Conservation (phyloP, 768 basidiomycete genomes). For the Leucosporidium creatinivorum region DNA sequence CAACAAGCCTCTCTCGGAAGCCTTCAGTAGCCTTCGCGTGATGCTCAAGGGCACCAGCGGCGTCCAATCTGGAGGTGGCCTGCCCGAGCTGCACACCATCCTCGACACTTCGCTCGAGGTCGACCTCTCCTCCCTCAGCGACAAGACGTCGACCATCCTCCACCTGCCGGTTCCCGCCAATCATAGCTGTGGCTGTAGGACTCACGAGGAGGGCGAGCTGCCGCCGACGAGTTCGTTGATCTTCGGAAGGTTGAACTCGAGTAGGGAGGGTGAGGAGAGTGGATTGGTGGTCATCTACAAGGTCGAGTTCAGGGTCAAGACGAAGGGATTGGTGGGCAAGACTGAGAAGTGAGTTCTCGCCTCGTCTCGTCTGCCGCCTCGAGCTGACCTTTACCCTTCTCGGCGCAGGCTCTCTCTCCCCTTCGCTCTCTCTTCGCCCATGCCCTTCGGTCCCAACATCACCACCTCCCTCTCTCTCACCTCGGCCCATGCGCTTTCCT, state of each 20-base stretch:
- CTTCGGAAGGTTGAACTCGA: background rate
- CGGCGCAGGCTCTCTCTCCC: background rate
- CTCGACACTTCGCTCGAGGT: background rate
- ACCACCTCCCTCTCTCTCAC: background rate
- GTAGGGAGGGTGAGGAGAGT: background rate
- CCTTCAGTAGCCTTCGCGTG: too few species aligned
- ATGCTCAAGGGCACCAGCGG: too few species aligned
- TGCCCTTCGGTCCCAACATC: background rate
- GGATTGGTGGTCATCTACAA: background rate
- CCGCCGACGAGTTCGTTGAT: background rate
- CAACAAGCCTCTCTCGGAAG: too few species aligned
- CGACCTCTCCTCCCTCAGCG: background rate
- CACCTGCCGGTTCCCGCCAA: background rate
- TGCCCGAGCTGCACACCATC: background rate
- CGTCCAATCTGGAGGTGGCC: background rate
- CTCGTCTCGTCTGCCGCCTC: background rate
- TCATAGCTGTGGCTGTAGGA: background rate
- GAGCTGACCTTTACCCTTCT: background rate
- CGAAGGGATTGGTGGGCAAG: background rate
- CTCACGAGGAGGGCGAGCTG: background rate
- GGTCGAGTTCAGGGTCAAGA: background rate
- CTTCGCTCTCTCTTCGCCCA: background rate
- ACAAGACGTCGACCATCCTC: background rate
- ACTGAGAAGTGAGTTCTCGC: background rate
- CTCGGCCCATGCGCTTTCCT: background rate